These are phyloP conservation scores for Eucalyptus curtisii DNA, from an alignment of 345 rosid genomes.

Conservation along the genomic window DNA sequence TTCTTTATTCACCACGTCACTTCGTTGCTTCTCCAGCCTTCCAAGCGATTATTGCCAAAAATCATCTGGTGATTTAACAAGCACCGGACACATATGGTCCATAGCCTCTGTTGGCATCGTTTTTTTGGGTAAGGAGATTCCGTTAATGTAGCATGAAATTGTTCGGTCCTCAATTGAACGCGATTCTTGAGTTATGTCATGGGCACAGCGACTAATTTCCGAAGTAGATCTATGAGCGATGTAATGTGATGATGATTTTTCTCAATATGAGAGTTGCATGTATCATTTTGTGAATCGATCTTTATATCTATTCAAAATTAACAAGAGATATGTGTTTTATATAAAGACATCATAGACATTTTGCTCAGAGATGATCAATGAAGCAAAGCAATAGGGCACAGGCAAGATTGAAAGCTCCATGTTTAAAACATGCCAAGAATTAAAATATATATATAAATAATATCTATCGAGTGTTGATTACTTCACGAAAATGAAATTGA, in stretches of 20 bases:
- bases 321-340: neutral
- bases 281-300: neutral
- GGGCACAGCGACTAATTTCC: neutral
- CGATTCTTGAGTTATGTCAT: neutral
- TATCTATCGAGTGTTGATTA: neutral
- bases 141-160: accelerated
- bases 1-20: neutral
- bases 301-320: neutral
- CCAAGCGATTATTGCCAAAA: neutral
- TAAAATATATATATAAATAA: too few species aligned
- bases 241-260: neutral
- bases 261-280: neutral
- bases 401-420: neutral
- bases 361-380: neutral
- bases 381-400: neutral
- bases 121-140: neutral
- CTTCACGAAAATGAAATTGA: neutral
- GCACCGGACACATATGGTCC: neutral
- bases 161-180: neutral
- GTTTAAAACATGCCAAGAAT: neutral
- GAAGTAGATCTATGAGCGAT: accelerated
- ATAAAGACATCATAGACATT: neutral
- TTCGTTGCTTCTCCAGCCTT: neutral
- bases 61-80: neutral
- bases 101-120: neutral